Evolutionary conservation across 164 flowering plant genomes (phyloP), one percentile per base, ranked within the genome.

Genomic region (Akebia trifoliata): DNA sequence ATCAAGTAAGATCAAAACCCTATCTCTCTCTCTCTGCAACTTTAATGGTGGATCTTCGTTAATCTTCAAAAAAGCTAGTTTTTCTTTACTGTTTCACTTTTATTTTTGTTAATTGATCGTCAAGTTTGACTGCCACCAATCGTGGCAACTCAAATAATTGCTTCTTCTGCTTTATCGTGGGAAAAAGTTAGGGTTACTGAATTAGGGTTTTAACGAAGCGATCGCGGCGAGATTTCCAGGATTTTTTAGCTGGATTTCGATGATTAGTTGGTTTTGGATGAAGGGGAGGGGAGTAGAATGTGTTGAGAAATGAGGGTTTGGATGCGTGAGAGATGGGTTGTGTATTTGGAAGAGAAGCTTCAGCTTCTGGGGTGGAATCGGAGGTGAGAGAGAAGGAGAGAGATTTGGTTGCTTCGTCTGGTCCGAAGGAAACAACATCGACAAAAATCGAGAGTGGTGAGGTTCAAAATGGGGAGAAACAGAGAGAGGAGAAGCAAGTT

Each of bases 261-360:
- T 29, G 39, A 26, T 21, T 8, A 25, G 44, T 55, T n/a, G 65
- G 39, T 30, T 17, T 30, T 62, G 58, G 21, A 42, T 42, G 53
- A 30, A 49, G 36, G 30, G 18, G 37, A 35, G 48, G 14, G 18
- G 44, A 53, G 28, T 53, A 48, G 28, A 39, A 46, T 63, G 50
- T 25, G 25, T 32, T 70, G 70, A 70, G 70, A 61, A 56, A 70
- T 70, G 74, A 65, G 56, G 61, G 34, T 64, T 56, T 18, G 53
- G 31, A 22, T 63, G 30, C 32, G 37, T 56, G 66, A 65, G 68
- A 54, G 36, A 78, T 78, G 83, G 83, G 83, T 45, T 78, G 83
- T 68, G 80, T 68, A 8, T 72, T 76, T 57, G 80, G 76, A 10
- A 70, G 66, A 66, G 76, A 70, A 64, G 61, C 46, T 21, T 55